Base-by-base conservation (phyloP, 2,329 filamentous ascomycete species). In the Paecilomyces variotii region DNA sequence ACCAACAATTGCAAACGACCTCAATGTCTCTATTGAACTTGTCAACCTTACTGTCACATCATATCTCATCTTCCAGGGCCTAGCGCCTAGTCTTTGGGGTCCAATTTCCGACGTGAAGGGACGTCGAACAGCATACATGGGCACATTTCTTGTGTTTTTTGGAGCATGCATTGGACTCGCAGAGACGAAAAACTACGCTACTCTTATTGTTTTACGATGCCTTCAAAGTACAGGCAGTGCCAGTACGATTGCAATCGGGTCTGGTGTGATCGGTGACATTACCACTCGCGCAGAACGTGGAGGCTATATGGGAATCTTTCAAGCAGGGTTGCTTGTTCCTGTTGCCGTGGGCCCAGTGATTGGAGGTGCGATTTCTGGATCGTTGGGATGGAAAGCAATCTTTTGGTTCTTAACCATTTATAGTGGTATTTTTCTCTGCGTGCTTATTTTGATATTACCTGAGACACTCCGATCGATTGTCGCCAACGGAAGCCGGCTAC, bases 1-100 rank as follows among this genome's bases (percentile, higher is more conserved):
- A 5, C 67, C 72, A 5, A 70, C 70, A 1, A 73, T 81, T 34
- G 72, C 78, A 1, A 49, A 53, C 1, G 76, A 79, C 57, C 63
- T 80, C 2, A 50, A 72, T 56, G 72, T 77, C 2, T 76, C 76
- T 0, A 56, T 67, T n/a, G 64, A 68, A 30, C 65, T 71, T 2
- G 66, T 79, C 61, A 78, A 78, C 58, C 65, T 80, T 1, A 78
- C 78, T 0, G 70, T 81, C 25, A 80, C 78, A 0, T 71, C 74
- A 1, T 79, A 79, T 59, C 67, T 79, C 25, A 70, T 79, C 26
- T 74, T 79, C 57, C 76, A 79, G 64, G 78, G 72, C 0, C 57
- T 80, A 1, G 70, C 76, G 2, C 78, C 78, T 0, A 75, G 66
- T 24, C 54, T 80, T 24, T 76, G 72, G 71, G 77, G 74, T 0